These are phyloP conservation scores for Chenopodium quinoa DNA, from an alignment of 148 eudicot genomes.

Conservation along the genomic window DNA sequence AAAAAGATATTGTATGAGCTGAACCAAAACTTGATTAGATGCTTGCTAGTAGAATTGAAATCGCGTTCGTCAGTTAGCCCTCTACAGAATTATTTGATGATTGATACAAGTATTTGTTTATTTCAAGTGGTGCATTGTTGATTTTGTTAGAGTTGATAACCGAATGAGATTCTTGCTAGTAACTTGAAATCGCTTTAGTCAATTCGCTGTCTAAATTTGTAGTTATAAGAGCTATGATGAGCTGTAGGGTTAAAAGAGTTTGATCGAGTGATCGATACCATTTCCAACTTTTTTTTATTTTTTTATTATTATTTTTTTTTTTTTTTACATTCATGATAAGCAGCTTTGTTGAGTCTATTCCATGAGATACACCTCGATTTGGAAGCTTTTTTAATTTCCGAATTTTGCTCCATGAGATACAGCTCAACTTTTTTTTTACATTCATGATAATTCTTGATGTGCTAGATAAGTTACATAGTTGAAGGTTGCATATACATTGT, in stretches of 20 bases:
- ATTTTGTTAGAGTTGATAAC: neutral
- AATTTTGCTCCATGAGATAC: too few relatives aligned
- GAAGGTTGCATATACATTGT: neutral
- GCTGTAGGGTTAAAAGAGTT: too few relatives aligned
- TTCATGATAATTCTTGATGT: neutral
- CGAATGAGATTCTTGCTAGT: neutral
- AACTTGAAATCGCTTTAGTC: neutral
- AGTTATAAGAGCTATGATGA: neutral
- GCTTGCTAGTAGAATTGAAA: neutral
- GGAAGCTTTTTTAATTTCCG: too few relatives aligned
- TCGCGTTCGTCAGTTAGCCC: neutral
- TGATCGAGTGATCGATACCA: too few relatives aligned
- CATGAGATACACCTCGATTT: neutral
- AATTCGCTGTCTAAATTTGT: neutral
- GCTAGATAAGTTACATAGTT: neutral
- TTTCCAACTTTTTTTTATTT: too few relatives aligned
- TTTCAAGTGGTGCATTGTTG: neutral
- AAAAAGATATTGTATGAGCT: neutral
- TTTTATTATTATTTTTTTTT: too few relatives aligned
- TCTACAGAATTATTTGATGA: neutral
- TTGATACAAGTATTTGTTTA: neutral
- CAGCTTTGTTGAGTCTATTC: too few relatives aligned
- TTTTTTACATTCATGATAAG: too few relatives aligned
- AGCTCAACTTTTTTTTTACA: too few relatives aligned
- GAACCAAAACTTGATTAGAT: neutral